Conservation (phyloP, 1,284 basidiomycete genomes). For the Microbotryum silenes-acaulis region DNA sequence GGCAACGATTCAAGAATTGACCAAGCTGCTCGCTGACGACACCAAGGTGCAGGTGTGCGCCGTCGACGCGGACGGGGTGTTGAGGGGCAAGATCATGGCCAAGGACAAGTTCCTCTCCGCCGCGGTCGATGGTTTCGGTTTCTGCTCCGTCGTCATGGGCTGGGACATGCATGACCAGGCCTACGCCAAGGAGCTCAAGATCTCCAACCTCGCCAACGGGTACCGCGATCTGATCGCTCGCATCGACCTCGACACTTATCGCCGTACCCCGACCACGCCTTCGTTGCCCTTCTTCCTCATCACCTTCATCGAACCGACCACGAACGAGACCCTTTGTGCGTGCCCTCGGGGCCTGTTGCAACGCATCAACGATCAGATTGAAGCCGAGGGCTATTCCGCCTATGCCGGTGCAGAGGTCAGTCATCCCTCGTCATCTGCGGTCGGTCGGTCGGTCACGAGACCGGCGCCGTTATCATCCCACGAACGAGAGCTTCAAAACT, state of each 20-base stretch:
- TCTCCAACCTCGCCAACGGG: constrained; percentile 84
- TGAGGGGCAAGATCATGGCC: constrained; percentile 64
- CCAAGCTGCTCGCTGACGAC: constrained; percentile 54
- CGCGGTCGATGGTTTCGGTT: constrained; percentile 75
- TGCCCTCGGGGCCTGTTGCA: constrained; percentile 79
- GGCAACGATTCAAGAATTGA: constrained; percentile 54
- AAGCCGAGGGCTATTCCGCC: constrained; percentile 35
- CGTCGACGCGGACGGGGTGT: constrained; percentile 71
- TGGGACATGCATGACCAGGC: constrained; percentile 66
- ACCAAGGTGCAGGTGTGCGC: constrained; percentile 82
- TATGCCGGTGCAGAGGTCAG: constrained; percentile 50
- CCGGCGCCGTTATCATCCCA: not conserved
- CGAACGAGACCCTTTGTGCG: constrained; percentile 59
- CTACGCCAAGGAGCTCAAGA: constrained; percentile 68
- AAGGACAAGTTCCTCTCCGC: constrained; percentile 86
- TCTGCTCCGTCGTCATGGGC: constrained; percentile 60
- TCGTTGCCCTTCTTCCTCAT: constrained; percentile 79
- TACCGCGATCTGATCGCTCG: constrained; percentile 69
- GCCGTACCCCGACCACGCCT: constrained; percentile 48
- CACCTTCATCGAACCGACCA: constrained; percentile 78
- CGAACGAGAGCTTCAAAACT: not conserved
- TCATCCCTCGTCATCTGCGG: constrained; percentile 40
- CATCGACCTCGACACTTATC: constrained; percentile 39
- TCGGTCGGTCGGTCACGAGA: not conserved
- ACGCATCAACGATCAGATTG: constrained; percentile 48